Percentiles rank a stretch among this genome's conserved stretches.
phyloP scores from a whole-genome alignment of 2,329 filamentous ascomycete species.

The Tetracladium maxilliforme region DNA sequence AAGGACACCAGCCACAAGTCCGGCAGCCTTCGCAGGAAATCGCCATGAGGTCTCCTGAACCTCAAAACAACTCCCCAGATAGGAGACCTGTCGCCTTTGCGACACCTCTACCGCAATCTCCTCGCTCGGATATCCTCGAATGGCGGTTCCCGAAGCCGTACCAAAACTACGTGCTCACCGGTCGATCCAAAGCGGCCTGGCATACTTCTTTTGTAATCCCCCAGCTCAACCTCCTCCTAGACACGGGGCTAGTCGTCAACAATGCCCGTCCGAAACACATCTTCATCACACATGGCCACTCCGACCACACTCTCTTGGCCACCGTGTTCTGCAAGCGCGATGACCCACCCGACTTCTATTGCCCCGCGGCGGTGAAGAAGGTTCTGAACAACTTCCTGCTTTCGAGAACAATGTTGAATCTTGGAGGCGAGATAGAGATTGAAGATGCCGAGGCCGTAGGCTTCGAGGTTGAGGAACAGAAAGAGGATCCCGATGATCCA shows the following conservation, averaged over 20 bases:
- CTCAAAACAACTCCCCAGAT: too few relatives aligned
- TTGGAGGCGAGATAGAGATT: too few relatives aligned
- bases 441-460: too few relatives aligned
- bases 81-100: too few relatives aligned
- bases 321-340: slow-evolving; percentile 26
- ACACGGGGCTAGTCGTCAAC: slow-evolving; percentile 30
- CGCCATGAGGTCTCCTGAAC: too few relatives aligned
- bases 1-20: too few relatives aligned
- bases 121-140: too few relatives aligned
- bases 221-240: slow-evolving; percentile 31
- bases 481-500: too few relatives aligned
- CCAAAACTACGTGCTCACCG: slow-evolving; percentile 29
- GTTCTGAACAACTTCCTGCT: slow-evolving; percentile 23
- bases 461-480: too few relatives aligned
- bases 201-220: slow-evolving; percentile 35
- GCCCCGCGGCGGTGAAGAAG: slow-evolving; percentile 22
- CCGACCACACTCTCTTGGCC: slow-evolving; percentile 26
- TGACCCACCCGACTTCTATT: slow-evolving; percentile 29
- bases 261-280: slow-evolving; percentile 29
- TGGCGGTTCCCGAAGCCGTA: too few relatives aligned
- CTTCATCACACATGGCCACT: slow-evolving; percentile 33
- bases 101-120: too few relatives aligned
- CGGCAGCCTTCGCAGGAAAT: too few relatives aligned
- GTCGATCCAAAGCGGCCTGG: slow-evolving; percentile 32
- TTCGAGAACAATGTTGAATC: slow-evolving; percentile 24